phyloP scores from a whole-genome alignment of 2,329 filamentous ascomycete genomes.

The Calonectria henricotiae region DNA sequence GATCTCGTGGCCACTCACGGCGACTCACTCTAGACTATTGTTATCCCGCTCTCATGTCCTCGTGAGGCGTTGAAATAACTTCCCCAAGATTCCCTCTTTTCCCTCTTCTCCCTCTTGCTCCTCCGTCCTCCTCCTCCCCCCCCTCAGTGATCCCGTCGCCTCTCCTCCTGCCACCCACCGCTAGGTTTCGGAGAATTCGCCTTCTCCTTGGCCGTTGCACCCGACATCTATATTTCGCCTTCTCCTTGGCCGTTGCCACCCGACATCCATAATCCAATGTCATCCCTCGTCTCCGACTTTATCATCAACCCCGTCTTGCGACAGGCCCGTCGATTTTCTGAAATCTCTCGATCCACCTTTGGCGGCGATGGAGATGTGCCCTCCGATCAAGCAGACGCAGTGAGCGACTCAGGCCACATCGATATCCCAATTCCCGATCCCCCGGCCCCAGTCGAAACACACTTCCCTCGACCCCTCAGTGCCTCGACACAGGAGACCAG shows the following conservation, averaged over 20 bases:
- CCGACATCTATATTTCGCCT: slow-evolving; percentile 31
- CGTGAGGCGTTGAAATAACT: slow-evolving; percentile 32
- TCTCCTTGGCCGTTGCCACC: slow-evolving; percentile 37
- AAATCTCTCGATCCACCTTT: slow-evolving; percentile 63
- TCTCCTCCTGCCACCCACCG: slow-evolving; percentile 4
- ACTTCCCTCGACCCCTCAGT: slow-evolving; percentile 54
- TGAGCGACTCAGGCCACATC: slow-evolving; percentile 51
- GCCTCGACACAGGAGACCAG: slow-evolving; percentile 57
- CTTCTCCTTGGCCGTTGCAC: slow-evolving; percentile 35
- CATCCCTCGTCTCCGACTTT: slow-evolving; percentile 76
- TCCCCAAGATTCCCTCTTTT: slow-evolving; percentile 27
- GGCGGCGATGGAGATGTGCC: slow-evolving; percentile 56
- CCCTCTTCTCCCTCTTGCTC: slow-evolving; percentile 15
- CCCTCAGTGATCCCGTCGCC: not conserved
- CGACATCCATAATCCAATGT: slow-evolving; percentile 63
- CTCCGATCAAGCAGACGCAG: slow-evolving; percentile 45
- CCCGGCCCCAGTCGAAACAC: slow-evolving; percentile 47
- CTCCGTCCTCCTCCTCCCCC: slow-evolving; percentile 32
- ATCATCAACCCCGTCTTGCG: slow-evolving; percentile 78
- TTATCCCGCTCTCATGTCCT: slow-evolving; percentile 44
- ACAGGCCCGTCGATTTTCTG: slow-evolving; percentile 77
- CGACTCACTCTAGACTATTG: slow-evolving; percentile 47
- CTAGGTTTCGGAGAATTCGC: slow-evolving; percentile 19
- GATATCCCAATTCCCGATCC: slow-evolving; percentile 45
- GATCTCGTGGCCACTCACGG: slow-evolving; percentile 38